phyloP scores from a whole-genome alignment of 495 filamentous ascomycete species.

The Neurospora terricola region DNA sequence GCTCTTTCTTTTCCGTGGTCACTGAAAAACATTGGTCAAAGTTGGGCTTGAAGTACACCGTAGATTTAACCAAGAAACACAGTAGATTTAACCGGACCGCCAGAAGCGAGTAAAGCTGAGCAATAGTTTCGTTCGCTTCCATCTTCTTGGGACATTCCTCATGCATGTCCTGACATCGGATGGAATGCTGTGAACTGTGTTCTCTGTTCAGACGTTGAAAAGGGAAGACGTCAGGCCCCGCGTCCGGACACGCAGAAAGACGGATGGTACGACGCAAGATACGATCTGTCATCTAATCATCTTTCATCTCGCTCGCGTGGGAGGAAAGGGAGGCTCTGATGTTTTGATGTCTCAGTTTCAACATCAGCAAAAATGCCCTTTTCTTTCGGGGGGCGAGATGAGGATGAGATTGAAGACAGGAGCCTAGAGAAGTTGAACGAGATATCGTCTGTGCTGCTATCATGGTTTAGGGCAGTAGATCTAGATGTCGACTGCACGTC shows the following conservation, averaged over 20 bases:
- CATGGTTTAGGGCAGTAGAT: not conserved
- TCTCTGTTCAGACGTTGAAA: not conserved
- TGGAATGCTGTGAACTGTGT: not conserved
- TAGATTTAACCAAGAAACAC: no score
- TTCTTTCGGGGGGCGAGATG: not conserved
- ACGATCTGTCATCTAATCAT: not conserved
- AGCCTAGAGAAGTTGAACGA: not conserved
- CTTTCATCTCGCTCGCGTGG: not conserved
- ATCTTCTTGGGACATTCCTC: not conserved
- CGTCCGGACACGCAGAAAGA: not conserved
- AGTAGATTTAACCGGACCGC: no score
- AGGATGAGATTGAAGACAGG: not conserved
- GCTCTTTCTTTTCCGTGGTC: no score
- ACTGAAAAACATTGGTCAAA: no score
- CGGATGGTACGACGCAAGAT: not conserved
- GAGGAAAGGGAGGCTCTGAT: not conserved
- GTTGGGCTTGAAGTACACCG: no score
- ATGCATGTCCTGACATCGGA: not conserved
- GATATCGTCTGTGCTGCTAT: not conserved
- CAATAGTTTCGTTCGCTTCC: not conserved
- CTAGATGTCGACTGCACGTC: not conserved
- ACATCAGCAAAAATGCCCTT: not conserved
- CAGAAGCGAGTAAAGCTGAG: not conserved
- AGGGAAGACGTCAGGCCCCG: no score
- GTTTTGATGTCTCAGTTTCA: not conserved